A percentile compares a stretch with the other conserved stretches of the same genome.
phyloP scores from a whole-genome alignment of 495 filamentous ascomycete genomes.

The Talaromyces proteolyticus region DNA sequence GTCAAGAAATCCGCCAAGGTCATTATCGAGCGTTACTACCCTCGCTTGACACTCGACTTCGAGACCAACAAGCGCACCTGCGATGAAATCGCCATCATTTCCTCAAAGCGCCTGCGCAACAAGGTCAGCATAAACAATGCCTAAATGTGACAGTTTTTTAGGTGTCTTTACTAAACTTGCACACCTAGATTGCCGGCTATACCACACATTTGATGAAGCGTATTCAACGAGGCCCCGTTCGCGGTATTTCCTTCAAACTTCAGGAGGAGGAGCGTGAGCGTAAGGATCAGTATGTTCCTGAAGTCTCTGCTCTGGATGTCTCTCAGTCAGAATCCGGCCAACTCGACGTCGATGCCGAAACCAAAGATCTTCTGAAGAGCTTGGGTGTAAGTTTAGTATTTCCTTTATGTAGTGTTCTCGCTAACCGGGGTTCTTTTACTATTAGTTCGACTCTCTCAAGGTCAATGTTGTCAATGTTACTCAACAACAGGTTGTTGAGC shows the following conservation, averaged over 20 bases:
- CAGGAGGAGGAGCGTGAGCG: slow-evolving; percentile 99
- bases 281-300: slow-evolving; percentile 99
- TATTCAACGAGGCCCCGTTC: slow-evolving; percentile 97
- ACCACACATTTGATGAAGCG: slow-evolving; percentile 92
- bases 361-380: slow-evolving; percentile 97
- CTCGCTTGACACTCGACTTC: slow-evolving; percentile 97
- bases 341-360: slow-evolving; percentile 93
- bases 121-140: slow-evolving; percentile 53
- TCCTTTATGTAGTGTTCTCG: slow-evolving; percentile 14
- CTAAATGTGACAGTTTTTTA: neutral
- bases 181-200: slow-evolving; percentile 94
- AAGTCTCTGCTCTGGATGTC: slow-evolving; percentile 97
- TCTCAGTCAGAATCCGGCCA: slow-evolving; percentile 85
- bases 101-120: slow-evolving; percentile 95
- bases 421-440: neutral
- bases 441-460: slow-evolving; percentile 91
- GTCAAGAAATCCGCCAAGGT: slow-evolving; percentile 99
- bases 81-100: slow-evolving; percentile 99
- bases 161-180: slow-evolving; percentile 3
- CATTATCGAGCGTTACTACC: slow-evolving; percentile 99
- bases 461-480: slow-evolving; percentile 87
- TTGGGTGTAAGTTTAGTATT: slow-evolving; percentile 63
- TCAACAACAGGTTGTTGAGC: slow-evolving; percentile 80
- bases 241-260: slow-evolving; percentile 99
- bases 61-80: slow-evolving; percentile 99